Evolutionary conservation across 2,329 filamentous ascomycete species (phyloP).

Genomic region (Pyrenophora seminiperda): DNA sequence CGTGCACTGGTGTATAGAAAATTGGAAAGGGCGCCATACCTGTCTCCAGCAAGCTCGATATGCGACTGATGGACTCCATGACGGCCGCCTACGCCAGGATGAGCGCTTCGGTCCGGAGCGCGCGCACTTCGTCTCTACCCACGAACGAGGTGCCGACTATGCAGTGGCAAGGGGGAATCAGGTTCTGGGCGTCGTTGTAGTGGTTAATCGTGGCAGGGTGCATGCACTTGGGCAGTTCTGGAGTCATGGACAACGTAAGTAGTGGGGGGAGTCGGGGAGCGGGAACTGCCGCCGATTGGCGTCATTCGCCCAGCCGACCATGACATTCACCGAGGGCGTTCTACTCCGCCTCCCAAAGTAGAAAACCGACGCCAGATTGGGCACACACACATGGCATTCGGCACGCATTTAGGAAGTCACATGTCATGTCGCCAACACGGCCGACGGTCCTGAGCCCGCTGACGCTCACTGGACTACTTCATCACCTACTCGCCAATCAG

Average conservation of each 20-base stretch:
- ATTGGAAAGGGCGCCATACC: conserved; percentile 59
- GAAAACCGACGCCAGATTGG: conserved; percentile 10
- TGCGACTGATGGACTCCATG: conserved; percentile 96
- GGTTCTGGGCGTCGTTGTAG: conserved; percentile 26
- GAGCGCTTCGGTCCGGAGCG: conserved; percentile 24
- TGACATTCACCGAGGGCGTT: not conserved
- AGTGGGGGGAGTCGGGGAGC: conserved; percentile 15
- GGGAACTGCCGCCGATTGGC: conserved; percentile 16
- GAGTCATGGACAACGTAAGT: conserved; percentile 11
- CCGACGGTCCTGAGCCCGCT: conserved; percentile 49
- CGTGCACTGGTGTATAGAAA: conserved; percentile 3
- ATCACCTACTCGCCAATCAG: conserved; percentile 62
- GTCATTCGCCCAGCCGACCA: not conserved
- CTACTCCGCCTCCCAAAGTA: conserved; percentile 5
- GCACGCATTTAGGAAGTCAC: not conserved
- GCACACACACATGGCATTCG: conserved; percentile 15
- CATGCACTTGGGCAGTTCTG: conserved; percentile 19
- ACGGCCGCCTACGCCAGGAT: conserved; percentile 20
- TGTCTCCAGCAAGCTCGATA: conserved; percentile 92
- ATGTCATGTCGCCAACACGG: conserved; percentile 21
- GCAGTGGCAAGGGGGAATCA: conserved; percentile 27
- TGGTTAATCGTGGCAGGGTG: conserved; percentile 31
- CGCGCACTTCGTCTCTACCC: conserved; percentile 13
- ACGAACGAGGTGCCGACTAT: conserved; percentile 30
- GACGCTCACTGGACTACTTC: conserved; percentile 61